These are phyloP conservation scores for Calonectria pseudoturangicola DNA, from an alignment of 2,329 filamentous ascomycete genomes.

Conservation along the genomic window DNA sequence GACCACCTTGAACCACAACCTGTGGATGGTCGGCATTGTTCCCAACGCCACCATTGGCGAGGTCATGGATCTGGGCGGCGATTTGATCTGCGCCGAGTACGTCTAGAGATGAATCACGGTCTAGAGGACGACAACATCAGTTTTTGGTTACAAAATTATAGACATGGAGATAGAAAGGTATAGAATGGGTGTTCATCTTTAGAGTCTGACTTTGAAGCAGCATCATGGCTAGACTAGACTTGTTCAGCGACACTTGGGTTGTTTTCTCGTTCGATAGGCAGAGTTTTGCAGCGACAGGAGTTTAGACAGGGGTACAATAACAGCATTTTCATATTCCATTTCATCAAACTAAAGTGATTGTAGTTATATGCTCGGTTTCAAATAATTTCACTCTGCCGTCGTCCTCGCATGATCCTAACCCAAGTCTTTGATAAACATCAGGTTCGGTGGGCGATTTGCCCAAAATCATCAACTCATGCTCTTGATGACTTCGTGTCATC, in stretches of 20 bases:
- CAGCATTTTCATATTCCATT: neutral
- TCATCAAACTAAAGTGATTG: neutral
- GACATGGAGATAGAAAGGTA: neutral
- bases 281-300: neutral
- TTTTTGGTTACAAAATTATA: neutral
- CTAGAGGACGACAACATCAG: neutral
- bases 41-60: conserved; percentile 53
- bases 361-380: neutral
- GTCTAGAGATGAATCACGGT: conserved; percentile 15
- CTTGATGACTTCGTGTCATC: neutral
- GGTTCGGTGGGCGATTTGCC: conserved; percentile 37
- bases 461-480: conserved; percentile 43
- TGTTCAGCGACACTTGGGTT: too few relatives aligned
- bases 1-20: conserved; percentile 43
- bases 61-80: conserved; percentile 47
- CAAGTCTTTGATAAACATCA: conserved; percentile 42
- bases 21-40: conserved; percentile 35
- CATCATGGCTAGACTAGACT: neutral
- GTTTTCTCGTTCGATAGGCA: neutral
- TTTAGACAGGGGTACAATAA: neutral
- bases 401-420: conserved; percentile 30
- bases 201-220: neutral
- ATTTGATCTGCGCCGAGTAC: conserved; percentile 46
- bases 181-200: neutral
- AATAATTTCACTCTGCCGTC: neutral